Conservation (phyloP, 2,329 filamentous ascomycete species). For the Penicillium sp. region DNA sequence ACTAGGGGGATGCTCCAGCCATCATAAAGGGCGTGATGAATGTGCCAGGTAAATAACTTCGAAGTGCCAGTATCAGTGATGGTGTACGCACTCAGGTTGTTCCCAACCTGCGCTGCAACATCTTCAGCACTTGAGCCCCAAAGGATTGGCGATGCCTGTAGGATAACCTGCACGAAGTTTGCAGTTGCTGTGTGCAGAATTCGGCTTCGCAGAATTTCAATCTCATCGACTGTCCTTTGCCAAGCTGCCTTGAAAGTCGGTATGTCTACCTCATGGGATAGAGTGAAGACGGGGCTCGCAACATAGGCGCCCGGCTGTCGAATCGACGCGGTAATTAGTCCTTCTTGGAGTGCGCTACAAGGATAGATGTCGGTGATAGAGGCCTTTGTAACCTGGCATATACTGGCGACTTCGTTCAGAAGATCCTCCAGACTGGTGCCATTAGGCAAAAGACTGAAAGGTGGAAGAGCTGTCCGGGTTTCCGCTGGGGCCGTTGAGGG, state of each 20-base stretch:
- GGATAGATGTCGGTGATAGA: slow-evolving; percentile 47
- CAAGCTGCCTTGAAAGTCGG: slow-evolving; percentile 52
- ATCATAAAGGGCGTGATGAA: slow-evolving; percentile 6
- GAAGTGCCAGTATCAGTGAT: neutral
- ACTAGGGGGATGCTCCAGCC: slow-evolving; percentile 4
- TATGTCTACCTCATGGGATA: slow-evolving; percentile 46
- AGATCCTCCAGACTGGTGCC: slow-evolving; percentile 25
- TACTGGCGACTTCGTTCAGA: slow-evolving; percentile 33
- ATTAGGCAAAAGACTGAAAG: slow-evolving; percentile 27
- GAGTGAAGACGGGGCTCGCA: slow-evolving; percentile 49
- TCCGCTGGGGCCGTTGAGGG: neutral
- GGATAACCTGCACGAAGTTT: slow-evolving; percentile 1
- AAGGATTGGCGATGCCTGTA: neutral
- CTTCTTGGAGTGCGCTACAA: slow-evolving; percentile 51
- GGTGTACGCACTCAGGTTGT: neutral
- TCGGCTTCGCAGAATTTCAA: slow-evolving; percentile 55
- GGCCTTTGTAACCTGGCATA: slow-evolving; percentile 36
- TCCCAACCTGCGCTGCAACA: neutral
- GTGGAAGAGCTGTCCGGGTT: slow-evolving; percentile 28
- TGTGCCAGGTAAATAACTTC: neutral
- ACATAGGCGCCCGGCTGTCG: slow-evolving; percentile 55
- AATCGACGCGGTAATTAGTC: slow-evolving; percentile 52
- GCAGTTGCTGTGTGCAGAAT: slow-evolving; percentile 26
- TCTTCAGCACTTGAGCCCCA: neutral
- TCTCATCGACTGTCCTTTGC: slow-evolving; percentile 49